phyloP scores from a whole-genome alignment of 116 monocot genomes.

The Iris pallida region DNA sequence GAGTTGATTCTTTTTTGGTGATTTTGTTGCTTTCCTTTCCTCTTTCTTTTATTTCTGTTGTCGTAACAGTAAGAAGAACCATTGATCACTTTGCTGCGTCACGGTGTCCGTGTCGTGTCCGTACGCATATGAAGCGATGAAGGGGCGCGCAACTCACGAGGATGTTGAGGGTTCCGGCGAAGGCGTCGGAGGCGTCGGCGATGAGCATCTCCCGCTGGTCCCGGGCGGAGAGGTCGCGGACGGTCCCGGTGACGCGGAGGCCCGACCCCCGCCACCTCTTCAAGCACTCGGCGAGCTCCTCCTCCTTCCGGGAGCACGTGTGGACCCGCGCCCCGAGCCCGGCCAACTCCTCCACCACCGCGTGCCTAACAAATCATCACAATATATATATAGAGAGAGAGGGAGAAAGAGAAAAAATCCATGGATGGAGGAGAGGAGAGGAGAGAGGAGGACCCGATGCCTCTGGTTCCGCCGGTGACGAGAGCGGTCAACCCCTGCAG shows the following conservation, averaged over 20 bases:
- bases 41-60: no score
- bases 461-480: constrained; percentile 47
- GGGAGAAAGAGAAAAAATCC: background rate
- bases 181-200: constrained; percentile 14
- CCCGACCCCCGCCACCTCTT: constrained; percentile 24
- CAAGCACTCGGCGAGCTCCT: constrained; percentile 36
- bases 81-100: no score
- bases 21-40: no score
- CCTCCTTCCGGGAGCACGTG: constrained; percentile 38
- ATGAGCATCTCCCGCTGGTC: constrained; percentile 27
- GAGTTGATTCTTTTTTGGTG: no score
- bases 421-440: background rate
- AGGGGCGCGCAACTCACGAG: constrained; percentile 32
- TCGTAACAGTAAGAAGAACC: no score
- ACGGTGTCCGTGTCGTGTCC: no score
- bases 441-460: constrained; percentile 33
- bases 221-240: constrained; percentile 32
- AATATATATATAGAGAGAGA: no score
- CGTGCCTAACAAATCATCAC: constrained; percentile 7
- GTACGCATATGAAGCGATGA: background rate
- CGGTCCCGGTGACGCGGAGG: constrained; percentile 29
- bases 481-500: constrained; percentile 42
- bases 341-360: constrained; percentile 45
- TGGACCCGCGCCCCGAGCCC: constrained; percentile 33
- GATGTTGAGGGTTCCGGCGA: constrained; percentile 46